Base-by-base conservation (phyloP, 345 rosid species). In the Microthlaspi erraticum region DNA sequence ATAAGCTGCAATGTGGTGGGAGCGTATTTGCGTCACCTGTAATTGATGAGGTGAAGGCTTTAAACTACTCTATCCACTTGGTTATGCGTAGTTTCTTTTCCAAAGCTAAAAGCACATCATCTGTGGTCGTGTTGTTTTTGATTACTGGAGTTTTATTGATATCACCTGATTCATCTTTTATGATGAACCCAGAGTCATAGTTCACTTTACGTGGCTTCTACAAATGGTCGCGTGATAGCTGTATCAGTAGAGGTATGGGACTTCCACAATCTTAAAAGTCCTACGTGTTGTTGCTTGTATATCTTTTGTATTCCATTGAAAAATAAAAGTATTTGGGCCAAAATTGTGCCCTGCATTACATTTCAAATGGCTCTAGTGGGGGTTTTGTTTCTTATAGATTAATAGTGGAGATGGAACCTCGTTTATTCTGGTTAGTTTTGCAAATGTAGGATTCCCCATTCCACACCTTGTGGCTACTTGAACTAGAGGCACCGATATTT, bases 21-120 rank as follows among this genome's bases (percentile, higher is more conserved):
- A 94, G 99, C 63, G 84, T 94, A 74, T 94, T 81, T 75, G 90
- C 97, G 23, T 89, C 96, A 4, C 99, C 99, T 64, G 82, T 85
- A 75, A 78, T 94, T 80, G 96, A 91, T 62, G 88, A 91, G 97
- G 96, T 93, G 66, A 67, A 75, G 44, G n/a, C 73, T 75, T 75
- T 65, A 5, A 70, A 14, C 61, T n/a, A 64, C 29, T 49, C n/a
- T 64, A 26, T 43, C 20, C 18, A 49, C 45, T 41, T 69, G 33
- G 53, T 45, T 70, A 60, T 37, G 33, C 68, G 44, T 77, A 49
- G 11, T n/a, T 70, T 34, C 29, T 65, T 48, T 46, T 68, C 52
- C 44, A 53, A 48, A 37, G 26, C 59, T 37, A 26, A 37, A 75
- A 37, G 19, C 20, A 17, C 32, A 8, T 45, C 33, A 33, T 42